phyloP scores from a whole-genome alignment of 2,329 filamentous ascomycete species.

The Drechslerella coelobrocha region DNA sequence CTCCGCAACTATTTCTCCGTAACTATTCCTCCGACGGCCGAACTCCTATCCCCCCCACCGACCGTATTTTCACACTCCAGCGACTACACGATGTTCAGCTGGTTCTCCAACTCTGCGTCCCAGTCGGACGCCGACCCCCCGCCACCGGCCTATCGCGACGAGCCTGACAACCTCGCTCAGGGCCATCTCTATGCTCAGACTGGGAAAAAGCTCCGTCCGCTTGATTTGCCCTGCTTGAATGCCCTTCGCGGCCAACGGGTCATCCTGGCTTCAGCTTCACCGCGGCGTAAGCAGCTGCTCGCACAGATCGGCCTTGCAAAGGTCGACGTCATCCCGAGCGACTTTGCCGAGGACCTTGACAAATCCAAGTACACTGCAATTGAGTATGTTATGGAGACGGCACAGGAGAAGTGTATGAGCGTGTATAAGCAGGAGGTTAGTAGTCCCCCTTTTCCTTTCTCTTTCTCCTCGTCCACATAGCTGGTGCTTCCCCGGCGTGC shows the following conservation, averaged over 20 bases:
- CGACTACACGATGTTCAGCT: conserved; percentile 22
- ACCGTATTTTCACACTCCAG: background rate
- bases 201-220: conserved; percentile 60
- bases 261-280: conserved; percentile 88
- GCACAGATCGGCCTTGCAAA: conserved; percentile 76
- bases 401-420: conserved; percentile 78
- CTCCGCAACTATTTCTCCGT: too few relatives aligned
- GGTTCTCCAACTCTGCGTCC: conserved; percentile 21
- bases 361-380: conserved; percentile 77
- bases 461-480: conserved; percentile 56
- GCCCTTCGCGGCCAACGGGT: conserved; percentile 79
- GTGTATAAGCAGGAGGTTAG: conserved; percentile 69
- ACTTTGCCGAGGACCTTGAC: conserved; percentile 81
- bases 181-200: conserved; percentile 24
- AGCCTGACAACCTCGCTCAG: conserved; percentile 17
- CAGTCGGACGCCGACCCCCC: conserved; percentile 26
- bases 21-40: background rate
- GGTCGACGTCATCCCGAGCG: conserved; percentile 83
- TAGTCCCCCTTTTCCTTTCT: conserved; percentile 55
- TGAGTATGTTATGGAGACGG: conserved; percentile 90
- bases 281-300: conserved; percentile 80
- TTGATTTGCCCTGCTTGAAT: conserved; percentile 80
- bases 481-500: conserved; percentile 51
- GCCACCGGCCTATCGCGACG: conserved; percentile 41
- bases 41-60: background rate